These are phyloP conservation scores for Chalciporus sphaerocephalus DNA, from an alignment of 768 basidiomycete species.

Conservation along the genomic window DNA sequence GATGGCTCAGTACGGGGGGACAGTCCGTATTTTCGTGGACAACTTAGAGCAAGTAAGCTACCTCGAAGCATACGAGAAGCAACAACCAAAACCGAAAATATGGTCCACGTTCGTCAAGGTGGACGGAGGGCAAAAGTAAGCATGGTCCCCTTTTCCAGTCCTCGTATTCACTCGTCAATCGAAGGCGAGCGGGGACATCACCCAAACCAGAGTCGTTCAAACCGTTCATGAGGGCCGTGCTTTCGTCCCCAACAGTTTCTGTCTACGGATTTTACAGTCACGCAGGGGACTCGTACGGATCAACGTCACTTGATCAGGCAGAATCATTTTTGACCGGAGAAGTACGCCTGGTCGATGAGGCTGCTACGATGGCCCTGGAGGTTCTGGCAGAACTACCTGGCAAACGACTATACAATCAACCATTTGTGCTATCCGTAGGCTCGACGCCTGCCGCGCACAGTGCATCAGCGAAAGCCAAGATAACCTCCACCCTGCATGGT, in stretches of 20 bases:
- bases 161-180: conserved; percentile 12
- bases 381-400: conserved; percentile 38
- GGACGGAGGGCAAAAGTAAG: conserved; percentile 74
- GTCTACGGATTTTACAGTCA: conserved; percentile 86
- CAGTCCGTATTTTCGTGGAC: conserved; percentile 68
- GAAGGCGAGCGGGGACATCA: conserved; percentile 69
- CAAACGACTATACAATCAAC: conserved; percentile 33
- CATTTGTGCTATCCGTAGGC: conserved; percentile 75
- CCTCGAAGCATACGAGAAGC: conserved; percentile 56
- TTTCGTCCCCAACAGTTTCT: conserved; percentile 51
- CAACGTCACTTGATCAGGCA: conserved; percentile 63
- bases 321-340: conserved; percentile 64
- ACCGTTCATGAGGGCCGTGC: conserved; percentile 47
- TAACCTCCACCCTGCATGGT: conserved; percentile 51
- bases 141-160: background rate
- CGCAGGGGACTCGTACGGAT: conserved; percentile 72
- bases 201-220: conserved; percentile 52
- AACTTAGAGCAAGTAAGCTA: conserved; percentile 66
- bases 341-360: conserved; percentile 63
- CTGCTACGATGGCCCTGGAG: conserved; percentile 53
- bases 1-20: conserved; percentile 50
- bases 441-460: conserved; percentile 88
- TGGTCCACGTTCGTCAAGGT: conserved; percentile 84
- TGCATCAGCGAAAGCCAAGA: conserved; percentile 49
- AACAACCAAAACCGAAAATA: conserved; percentile 34